Evolutionary conservation across 2,329 filamentous ascomycete species (phyloP).

Genomic region (Claviceps paspali): DNA sequence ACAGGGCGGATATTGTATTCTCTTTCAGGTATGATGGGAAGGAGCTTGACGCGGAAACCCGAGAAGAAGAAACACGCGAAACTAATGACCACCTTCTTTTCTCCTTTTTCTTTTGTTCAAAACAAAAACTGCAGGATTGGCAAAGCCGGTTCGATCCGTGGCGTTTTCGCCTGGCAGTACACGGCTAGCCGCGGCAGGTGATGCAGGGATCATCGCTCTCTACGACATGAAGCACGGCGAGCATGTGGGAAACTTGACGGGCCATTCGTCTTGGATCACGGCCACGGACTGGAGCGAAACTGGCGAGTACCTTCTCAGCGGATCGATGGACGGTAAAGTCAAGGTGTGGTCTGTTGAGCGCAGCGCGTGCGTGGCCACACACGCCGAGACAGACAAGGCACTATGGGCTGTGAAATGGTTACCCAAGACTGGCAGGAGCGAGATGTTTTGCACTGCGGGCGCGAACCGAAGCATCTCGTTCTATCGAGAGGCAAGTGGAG

Average conservation of each 20-base stretch:
- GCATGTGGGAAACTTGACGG: slow-evolving; percentile 71
- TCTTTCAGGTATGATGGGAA: slow-evolving; percentile 44
- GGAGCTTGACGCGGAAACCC: background rate
- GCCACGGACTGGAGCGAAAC: slow-evolving; percentile 86
- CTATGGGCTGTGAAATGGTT: slow-evolving; percentile 79
- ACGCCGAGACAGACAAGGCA: slow-evolving; percentile 75
- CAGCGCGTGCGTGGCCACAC: slow-evolving; percentile 74
- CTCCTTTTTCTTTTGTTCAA: too few relatives aligned
- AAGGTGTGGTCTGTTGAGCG: slow-evolving; percentile 92
- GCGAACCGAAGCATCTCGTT: slow-evolving; percentile 63
- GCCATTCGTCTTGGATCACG: slow-evolving; percentile 76
- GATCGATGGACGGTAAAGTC: slow-evolving; percentile 81
- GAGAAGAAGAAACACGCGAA: too few relatives aligned
- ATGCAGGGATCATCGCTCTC: slow-evolving; percentile 74
- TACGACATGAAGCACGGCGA: slow-evolving; percentile 90
- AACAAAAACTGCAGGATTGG: slow-evolving; percentile 47
- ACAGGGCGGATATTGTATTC: slow-evolving; percentile 75
- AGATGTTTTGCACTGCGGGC: slow-evolving; percentile 65
- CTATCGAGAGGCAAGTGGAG: slow-evolving; percentile 70
- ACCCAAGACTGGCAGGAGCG: slow-evolving; percentile 52
- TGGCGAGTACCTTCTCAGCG: slow-evolving; percentile 80
- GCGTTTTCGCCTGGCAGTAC: slow-evolving; percentile 78
- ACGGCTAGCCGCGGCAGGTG: slow-evolving; percentile 77
- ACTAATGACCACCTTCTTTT: too few relatives aligned
- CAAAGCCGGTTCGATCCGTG: slow-evolving; percentile 72